Percentiles rank a stretch among this genome's conserved stretches.
Evolutionary conservation across 495 filamentous ascomycete species (phyloP).

Genomic region (Aspergillus diversus): DNA sequence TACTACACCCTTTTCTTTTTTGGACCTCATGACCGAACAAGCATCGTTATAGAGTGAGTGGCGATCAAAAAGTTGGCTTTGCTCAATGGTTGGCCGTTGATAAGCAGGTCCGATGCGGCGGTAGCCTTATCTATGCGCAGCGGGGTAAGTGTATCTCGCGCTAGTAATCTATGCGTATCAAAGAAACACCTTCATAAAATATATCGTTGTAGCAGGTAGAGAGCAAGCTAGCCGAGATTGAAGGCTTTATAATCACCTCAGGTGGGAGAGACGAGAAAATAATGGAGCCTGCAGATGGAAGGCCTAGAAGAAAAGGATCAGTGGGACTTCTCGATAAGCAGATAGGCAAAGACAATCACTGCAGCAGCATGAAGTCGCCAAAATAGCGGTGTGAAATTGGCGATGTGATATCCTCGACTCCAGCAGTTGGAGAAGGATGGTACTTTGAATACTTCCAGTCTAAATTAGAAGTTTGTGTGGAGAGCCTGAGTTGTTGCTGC

Average conservation of each 20-base stretch:
- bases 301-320: no score
- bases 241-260: not conserved
- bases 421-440: not conserved
- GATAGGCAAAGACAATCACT: not conserved
- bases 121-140: constrained; percentile 48
- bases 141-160: constrained; percentile 10
- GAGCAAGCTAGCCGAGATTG: no score
- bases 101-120: constrained; percentile 40
- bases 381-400: not conserved
- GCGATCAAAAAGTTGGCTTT: not conserved
- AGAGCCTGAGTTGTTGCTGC: not conserved
- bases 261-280: not conserved
- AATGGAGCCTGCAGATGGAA: not conserved
- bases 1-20: no score
- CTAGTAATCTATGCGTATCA: constrained; percentile 15
- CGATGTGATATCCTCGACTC: not conserved
- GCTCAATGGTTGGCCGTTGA: not conserved
- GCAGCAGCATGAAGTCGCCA: not conserved
- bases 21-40: no score
- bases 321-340: not conserved
- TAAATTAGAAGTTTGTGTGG: not conserved
- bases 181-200: not conserved
- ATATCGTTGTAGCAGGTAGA: no score
- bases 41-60: not conserved
- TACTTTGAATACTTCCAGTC: not conserved